Percentiles rank a stretch among this genome's conserved stretches.
phyloP scores from a whole-genome alignment of 306 rosid species.

The Betula pendula region DNA sequence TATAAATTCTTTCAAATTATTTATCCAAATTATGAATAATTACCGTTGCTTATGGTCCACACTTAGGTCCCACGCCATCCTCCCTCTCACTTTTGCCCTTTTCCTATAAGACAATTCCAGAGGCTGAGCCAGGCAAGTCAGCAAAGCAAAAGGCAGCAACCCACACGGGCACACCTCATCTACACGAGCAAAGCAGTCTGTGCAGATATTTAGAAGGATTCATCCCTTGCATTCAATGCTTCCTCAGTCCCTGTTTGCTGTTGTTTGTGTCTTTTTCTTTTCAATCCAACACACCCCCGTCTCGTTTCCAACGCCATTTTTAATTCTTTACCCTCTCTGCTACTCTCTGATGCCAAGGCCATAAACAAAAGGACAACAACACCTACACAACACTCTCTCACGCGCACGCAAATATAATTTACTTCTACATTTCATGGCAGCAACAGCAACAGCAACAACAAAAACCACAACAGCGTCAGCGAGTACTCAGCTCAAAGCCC shows the following conservation, averaged over 20 bases:
- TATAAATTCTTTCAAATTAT: too few relatives aligned
- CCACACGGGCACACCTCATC: slow-evolving; percentile 2
- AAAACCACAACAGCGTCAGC: background rate
- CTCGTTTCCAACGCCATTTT: slow-evolving; percentile 77
- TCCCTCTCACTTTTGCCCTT: too few relatives aligned
- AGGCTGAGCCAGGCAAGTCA: slow-evolving; percentile 3
- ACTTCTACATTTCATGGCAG: slow-evolving; percentile 62
- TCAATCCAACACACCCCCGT: background rate
- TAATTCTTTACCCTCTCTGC: slow-evolving; percentile 5
- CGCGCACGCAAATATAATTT: too few relatives aligned
- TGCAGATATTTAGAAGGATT: background rate
- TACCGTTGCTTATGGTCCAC: too few relatives aligned
- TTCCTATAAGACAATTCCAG: slow-evolving; percentile 5
- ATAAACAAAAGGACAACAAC: slow-evolving; percentile 52
- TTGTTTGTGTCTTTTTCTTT: slow-evolving; percentile 24
- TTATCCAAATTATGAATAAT: too few relatives aligned
- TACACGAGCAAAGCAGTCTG: background rate
- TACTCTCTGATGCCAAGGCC: slow-evolving; percentile 26
- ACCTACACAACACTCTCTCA: background rate
- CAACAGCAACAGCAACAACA: slow-evolving; percentile 33
- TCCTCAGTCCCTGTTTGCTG: background rate
- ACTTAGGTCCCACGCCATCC: too few relatives aligned
- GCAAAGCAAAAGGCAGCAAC: background rate
- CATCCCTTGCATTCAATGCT: slow-evolving; percentile 12
- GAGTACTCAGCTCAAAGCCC: slow-evolving; percentile 39